These are phyloP conservation scores for Cyanodermella asteris DNA, from an alignment of 2,329 filamentous ascomycete species.

Conservation along the genomic window DNA sequence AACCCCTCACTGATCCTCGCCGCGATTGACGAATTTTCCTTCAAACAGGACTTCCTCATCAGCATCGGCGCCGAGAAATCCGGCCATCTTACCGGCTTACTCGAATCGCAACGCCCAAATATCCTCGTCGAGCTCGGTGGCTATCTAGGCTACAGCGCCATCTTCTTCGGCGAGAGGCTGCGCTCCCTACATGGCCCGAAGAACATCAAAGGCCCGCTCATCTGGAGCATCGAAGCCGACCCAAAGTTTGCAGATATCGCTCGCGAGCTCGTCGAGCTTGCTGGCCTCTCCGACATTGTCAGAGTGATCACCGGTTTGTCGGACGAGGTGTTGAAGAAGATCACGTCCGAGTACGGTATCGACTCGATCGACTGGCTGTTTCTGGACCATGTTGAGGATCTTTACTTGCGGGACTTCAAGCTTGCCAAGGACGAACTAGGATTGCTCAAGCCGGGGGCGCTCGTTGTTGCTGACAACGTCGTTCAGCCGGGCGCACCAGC, in stretches of 20 bases:
- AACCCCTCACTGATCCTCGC: constrained; percentile 4
- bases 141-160: too few relatives aligned
- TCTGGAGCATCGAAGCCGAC: too few relatives aligned
- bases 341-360: constrained; percentile 3
- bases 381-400: constrained; percentile 7
- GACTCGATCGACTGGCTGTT: constrained; percentile 5
- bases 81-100: constrained; percentile 3
- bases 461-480: constrained; percentile 8
- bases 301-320: constrained; percentile 6
- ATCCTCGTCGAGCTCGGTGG: too few relatives aligned
- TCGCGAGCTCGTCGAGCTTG: constrained; percentile 6
- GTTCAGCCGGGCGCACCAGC: too few relatives aligned
- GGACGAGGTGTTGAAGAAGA: constrained; percentile 4
- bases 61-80: constrained; percentile 6
- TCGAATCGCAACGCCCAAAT: too few relatives aligned
- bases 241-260: too few relatives aligned
- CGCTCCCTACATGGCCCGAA: too few relatives aligned
- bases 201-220: too few relatives aligned
- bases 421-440: constrained; percentile 3
- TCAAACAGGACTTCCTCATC: constrained; percentile 6
- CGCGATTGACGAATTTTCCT: constrained; percentile 7
- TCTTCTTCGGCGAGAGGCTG: too few relatives aligned
- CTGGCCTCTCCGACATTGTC: constrained; percentile 6
- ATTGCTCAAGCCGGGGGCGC: constrained; percentile 3
- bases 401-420: constrained; percentile 5